Conservation (phyloP, 1,284 basidiomycete genomes). For the Papiliotrema laurentii region DNA sequence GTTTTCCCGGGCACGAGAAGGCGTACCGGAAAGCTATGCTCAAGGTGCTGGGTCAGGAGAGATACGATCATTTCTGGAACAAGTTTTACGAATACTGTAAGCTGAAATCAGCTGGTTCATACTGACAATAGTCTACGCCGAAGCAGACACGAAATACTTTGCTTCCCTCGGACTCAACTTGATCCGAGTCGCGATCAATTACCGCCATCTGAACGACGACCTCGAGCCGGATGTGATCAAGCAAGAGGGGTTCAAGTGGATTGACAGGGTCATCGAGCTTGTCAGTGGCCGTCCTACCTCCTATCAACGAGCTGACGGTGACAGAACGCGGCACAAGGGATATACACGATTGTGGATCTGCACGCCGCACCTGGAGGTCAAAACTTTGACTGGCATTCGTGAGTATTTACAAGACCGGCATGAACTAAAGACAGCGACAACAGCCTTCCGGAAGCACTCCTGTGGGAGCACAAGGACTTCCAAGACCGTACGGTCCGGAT, state of each 20-base stretch:
- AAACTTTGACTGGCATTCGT: constrained; percentile 45
- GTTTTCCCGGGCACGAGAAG: constrained; percentile 42
- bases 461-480: constrained; percentile 71
- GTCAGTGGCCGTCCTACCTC: constrained; percentile 12
- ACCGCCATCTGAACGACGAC: constrained; percentile 42
- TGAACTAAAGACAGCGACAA: constrained; percentile 2
- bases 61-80: constrained; percentile 72
- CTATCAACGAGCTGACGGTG: neutral
- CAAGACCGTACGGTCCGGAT: constrained; percentile 66
- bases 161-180: constrained; percentile 62
- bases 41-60: constrained; percentile 60
- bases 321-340: constrained; percentile 28
- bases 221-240: constrained; percentile 39
- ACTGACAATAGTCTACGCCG: constrained; percentile 65
- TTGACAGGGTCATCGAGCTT: constrained; percentile 40
- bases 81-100: constrained; percentile 52
- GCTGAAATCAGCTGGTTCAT: too few relatives aligned
- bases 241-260: constrained; percentile 37
- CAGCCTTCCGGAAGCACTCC: constrained; percentile 42
- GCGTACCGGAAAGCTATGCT: constrained; percentile 65
- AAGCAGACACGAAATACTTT: constrained; percentile 65
- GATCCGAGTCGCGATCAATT: constrained; percentile 52
- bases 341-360: constrained; percentile 46
- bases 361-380: constrained; percentile 45
- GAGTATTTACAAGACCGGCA: constrained; percentile 32